Evolutionary conservation across 148 eudicot species (phyloP), one percentile per base, ranked within the genome.

Genomic region (Dianthus caryophyllus): DNA sequence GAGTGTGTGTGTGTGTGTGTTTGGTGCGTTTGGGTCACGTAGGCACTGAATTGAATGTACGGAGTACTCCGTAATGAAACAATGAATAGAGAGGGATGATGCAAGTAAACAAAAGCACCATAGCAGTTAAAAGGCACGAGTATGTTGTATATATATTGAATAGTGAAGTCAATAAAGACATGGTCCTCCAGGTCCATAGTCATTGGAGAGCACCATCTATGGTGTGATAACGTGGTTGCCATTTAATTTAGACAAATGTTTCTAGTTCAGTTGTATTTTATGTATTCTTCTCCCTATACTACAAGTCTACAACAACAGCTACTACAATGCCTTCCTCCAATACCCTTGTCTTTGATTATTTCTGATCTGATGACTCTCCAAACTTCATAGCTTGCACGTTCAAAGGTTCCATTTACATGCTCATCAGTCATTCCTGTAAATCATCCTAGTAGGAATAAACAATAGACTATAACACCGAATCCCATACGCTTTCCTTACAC

Each of bases 311-410:
- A n/a, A n/a, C n/a, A n/a, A n/a, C n/a, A n/a, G n/a, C n/a, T n/a
- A n/a, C n/a, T n/a, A n/a, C n/a, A n/a, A n/a, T n/a, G n/a, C n/a
- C n/a, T n/a, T n/a, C n/a, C n/a, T n/a, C n/a, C n/a, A n/a, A n/a
- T n/a, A n/a, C n/a, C n/a, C n/a, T n/a, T n/a, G 25, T 11, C 31
- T 64, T 64, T 71, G 61, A 63, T 63, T 20, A 38, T 26, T 71
- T 52, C 68, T 52, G 41, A 30, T 61, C 57, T 16, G 50, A 6
- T 36, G 16, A 26, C 50, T 14, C 11, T 22, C 16, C 17, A 63
- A 9, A 29, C 9, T 27, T 31, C 21, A 47, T 30, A 54, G 43
- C 47, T n/a, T 39, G 72, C 72, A 68, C 54, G 64, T 64, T 20
- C 29, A 72, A 29, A 10, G 9, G 75, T 33, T 47, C 10, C 10